Percentiles rank a stretch among this genome's conserved stretches.
phyloP scores from a whole-genome alignment of 2,329 filamentous ascomycete species.

The Eurotiales sp. region DNA sequence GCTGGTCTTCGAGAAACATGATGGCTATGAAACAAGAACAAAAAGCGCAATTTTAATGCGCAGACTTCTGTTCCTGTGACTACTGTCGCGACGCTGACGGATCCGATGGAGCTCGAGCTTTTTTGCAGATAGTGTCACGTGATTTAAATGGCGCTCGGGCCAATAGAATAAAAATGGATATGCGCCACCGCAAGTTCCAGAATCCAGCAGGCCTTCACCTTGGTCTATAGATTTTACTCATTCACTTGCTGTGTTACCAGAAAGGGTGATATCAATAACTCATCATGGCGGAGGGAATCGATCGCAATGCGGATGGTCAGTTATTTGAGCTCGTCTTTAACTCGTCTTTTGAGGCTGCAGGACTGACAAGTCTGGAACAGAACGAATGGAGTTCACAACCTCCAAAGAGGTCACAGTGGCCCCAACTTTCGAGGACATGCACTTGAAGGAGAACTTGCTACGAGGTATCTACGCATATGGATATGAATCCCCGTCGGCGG shows the following conservation, averaged over 20 bases:
- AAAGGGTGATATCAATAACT: constrained; percentile 9
- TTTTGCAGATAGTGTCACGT: constrained; percentile 26
- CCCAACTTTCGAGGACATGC: constrained; percentile 93
- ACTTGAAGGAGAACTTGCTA: constrained; percentile 93
- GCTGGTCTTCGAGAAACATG: constrained; percentile 89
- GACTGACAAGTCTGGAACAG: constrained; percentile 35
- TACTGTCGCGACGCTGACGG: background rate
- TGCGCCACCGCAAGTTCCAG: constrained; percentile 9
- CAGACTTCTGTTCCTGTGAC: background rate
- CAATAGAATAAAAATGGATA: constrained; percentile 22
- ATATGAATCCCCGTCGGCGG: constrained; percentile 95
- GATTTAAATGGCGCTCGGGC: constrained; percentile 19
- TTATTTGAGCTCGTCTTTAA: constrained; percentile 1
- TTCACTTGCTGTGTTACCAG: background rate
- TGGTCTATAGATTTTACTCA: background rate
- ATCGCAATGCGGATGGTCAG: constrained; percentile 75
- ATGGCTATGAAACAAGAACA: constrained; percentile 14
- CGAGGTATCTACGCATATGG: constrained; percentile 98
- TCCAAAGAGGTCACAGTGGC: constrained; percentile 94
- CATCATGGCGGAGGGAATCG: constrained; percentile 88
- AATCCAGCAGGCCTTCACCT: background rate
- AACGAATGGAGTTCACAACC: constrained; percentile 96
- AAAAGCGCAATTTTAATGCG: background rate
- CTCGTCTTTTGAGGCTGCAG: background rate
- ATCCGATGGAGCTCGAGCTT: constrained; percentile 18